phyloP scores from a whole-genome alignment of 2,329 filamentous ascomycete genomes.

The Didymella arachidicola region DNA sequence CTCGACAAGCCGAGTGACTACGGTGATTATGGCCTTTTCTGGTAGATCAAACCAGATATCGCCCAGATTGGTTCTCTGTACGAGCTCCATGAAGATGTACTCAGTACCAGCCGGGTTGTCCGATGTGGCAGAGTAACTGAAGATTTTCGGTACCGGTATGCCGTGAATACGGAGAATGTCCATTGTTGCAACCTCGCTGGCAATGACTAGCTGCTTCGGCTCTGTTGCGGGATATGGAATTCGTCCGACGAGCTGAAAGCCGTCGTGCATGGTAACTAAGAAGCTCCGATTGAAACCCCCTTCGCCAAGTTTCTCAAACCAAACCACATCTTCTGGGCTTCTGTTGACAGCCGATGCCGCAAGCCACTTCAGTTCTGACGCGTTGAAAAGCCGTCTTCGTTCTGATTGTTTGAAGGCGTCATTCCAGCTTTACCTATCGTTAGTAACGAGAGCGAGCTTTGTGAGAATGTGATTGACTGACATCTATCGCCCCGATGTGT shows the following conservation, averaged over 20 bases:
- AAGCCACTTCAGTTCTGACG: conserved; percentile 35
- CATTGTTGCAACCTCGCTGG: conserved; percentile 52
- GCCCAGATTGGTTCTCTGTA: conserved; percentile 45
- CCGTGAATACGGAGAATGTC: conserved; percentile 42
- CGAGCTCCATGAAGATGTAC: conserved; percentile 52
- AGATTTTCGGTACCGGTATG: conserved; percentile 50
- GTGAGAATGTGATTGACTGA: conserved; percentile 2
- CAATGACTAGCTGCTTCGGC: conserved; percentile 39
- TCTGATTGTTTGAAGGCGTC: conserved; percentile 29
- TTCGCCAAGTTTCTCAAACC: conserved; percentile 37
- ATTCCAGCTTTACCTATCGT: conserved; percentile 31
- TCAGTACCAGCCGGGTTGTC: conserved; percentile 52
- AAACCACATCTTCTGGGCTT: conserved; percentile 29
- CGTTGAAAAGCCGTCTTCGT: conserved; percentile 31
- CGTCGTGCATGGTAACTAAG: conserved; percentile 35
- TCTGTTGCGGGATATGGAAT: conserved; percentile 36
- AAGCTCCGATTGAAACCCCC: conserved; percentile 40
- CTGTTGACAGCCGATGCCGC: conserved; percentile 38
- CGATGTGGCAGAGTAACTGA: conserved; percentile 43
- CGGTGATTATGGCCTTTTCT: conserved; percentile 31
- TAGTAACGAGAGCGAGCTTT: conserved; percentile 12
- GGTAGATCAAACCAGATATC: conserved; percentile 43
- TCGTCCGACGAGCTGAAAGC: conserved; percentile 35
- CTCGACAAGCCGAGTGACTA: conserved; percentile 40
- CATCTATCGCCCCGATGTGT: conserved; percentile 38